These are phyloP conservation scores for Friedmanniomyces simplex DNA, from an alignment of 495 filamentous ascomycete genomes.

Conservation along the genomic window DNA sequence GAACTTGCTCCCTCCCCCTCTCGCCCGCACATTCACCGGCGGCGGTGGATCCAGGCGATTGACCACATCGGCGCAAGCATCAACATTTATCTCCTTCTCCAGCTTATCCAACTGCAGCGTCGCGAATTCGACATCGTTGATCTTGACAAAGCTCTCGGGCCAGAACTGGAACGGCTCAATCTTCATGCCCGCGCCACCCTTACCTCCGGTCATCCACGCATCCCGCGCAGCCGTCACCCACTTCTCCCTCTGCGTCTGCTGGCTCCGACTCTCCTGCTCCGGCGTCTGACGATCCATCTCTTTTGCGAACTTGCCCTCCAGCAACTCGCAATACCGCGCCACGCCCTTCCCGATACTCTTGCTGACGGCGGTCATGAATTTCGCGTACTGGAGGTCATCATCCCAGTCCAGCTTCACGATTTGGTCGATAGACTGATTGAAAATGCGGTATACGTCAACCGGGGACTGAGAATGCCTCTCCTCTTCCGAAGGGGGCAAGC, in stretches of 20 bases:
- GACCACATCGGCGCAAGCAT: conserved; percentile 78
- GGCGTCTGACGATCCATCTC: conserved; percentile 90
- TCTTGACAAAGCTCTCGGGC: conserved; percentile 90
- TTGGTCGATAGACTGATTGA: conserved; percentile 81
- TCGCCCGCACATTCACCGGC: conserved; percentile 40
- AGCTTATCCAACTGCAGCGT: conserved; percentile 82
- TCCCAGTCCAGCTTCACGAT: conserved; percentile 82
- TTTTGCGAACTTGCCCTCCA: conserved; percentile 74
- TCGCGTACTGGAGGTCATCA: conserved; percentile 83
- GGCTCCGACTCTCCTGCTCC: conserved; percentile 67
- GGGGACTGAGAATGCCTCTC: conserved; percentile 86
- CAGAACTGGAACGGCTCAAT: conserved; percentile 97
- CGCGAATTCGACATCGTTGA: conserved; percentile 95
- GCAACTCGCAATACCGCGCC: conserved; percentile 78
- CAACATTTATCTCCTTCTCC: conserved; percentile 84
- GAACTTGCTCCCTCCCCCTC: conserved; percentile 60
- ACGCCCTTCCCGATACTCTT: conserved; percentile 78
- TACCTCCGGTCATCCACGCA: conserved; percentile 27
- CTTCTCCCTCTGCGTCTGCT: conserved; percentile 79
- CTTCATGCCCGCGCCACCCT: conserved; percentile 59
- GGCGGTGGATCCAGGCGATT: conserved; percentile 51
- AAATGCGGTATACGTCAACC: conserved; percentile 87
- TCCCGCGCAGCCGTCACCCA: conserved; percentile 81
- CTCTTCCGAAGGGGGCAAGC: conserved; percentile 59
- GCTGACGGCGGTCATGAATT: conserved; percentile 92